Base-by-base conservation (phyloP, 164 flowering plant species). In the Aristolochia contorta region DNA sequence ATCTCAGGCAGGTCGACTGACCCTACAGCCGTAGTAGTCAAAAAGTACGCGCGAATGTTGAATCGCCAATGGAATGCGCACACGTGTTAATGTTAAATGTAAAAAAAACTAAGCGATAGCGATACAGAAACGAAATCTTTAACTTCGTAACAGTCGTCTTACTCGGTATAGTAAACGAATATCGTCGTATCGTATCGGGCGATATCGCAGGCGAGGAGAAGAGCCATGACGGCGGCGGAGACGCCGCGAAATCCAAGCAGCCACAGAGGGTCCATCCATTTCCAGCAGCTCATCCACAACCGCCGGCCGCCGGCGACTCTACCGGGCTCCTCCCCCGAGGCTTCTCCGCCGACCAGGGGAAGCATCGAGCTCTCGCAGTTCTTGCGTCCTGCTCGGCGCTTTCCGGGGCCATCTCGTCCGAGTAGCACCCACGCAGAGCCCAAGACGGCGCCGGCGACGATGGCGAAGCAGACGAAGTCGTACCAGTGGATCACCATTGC, bases 151-250 rank as follows among this genome's bases (percentile, higher is more conserved):
- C 1, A 7, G 45, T n/a, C n/a, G n/a, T n/a, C 59, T 19, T 45
- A 86, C 92, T 86, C 92, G 13, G 89, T 86, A 72, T 86, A 86
- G 74, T 84, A 86, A 9, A 79, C 6, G 53, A 80, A 86, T 63
- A 86, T 75, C 58, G 54, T 54, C 6, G 74, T 49, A 22, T 62
- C 82, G 63, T 77, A 78, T 1, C 60, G 54, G 2, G 48, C 49
- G 43, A 84, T 33, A 37, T 86, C 89, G 84, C 85, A 82, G 0
- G 65, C 61, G 24, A 86, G 53, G 61, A 86, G 57, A 1, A 66
- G 78, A 6, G 67, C 70, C 75, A 82, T 47, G 66, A 63, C 49
- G 0, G 62, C 18, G 1, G 66, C 74, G 21, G 83, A 72, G 12
- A 69, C 56, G 12, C 67, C 25, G 5, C 92, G 79, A n/a, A 67